Evolutionary conservation across 768 basidiomycete genomes (phyloP).

Genomic region (Paxillus involutus): DNA sequence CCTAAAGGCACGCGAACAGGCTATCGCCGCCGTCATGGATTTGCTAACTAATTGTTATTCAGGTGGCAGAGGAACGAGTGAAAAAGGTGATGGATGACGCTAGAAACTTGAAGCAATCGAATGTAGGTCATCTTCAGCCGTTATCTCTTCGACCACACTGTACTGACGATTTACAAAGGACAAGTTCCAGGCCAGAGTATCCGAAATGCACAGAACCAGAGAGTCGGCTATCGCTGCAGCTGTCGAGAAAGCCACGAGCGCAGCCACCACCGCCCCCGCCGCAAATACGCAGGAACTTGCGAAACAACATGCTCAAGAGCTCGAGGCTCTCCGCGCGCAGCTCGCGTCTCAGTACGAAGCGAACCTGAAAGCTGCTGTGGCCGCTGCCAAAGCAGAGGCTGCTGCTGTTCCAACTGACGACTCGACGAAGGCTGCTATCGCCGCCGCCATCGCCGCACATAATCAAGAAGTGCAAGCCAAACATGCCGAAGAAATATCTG

Average conservation of each 20-base stretch:
- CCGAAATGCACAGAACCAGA: constrained; percentile 51
- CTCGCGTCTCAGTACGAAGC: constrained; percentile 52
- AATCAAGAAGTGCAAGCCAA: constrained; percentile 46
- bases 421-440: constrained; percentile 46
- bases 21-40: not conserved
- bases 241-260: constrained; percentile 53
- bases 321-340: constrained; percentile 53
- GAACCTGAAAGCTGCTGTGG: constrained; percentile 54
- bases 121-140: constrained; percentile 14
- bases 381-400: constrained; percentile 40
- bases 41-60: constrained; percentile 4
- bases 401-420: constrained; percentile 28
- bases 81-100: constrained; percentile 45
- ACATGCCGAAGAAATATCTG: constrained; percentile 55
- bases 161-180: constrained; percentile 42
- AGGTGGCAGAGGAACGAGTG: constrained; percentile 43
- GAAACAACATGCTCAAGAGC: constrained; percentile 59
- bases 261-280: constrained; percentile 31
- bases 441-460: constrained; percentile 47
- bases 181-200: constrained; percentile 57
- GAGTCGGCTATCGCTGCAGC: constrained; percentile 56
- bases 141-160: not conserved
- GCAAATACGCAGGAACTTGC: constrained; percentile 38
- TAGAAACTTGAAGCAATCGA: constrained; percentile 37
- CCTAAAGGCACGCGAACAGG: constrained; percentile 45